Base-by-base conservation (phyloP, 2,329 filamentous ascomycete species). In the Colletotrichum spaethianum region DNA sequence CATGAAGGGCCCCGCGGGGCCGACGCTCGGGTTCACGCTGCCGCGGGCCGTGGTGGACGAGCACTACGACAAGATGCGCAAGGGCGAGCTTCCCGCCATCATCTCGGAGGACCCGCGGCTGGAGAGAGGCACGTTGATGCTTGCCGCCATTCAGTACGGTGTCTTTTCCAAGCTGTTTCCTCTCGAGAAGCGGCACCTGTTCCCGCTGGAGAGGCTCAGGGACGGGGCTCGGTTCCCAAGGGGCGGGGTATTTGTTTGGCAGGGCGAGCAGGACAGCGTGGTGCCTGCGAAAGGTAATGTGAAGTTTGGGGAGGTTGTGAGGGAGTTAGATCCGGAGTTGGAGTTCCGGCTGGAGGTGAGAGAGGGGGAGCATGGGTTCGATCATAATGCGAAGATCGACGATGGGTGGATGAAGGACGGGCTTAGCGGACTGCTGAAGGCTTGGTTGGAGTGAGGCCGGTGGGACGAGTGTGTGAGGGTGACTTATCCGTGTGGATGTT, bases 161-260 rank as follows among this genome's bases (percentile, higher is more conserved):
- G 4, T 42, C 3, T 44, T 48, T 26, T 28, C 40, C 23, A 18
- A 38, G 1, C 16, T 60, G 36, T 70, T 70, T 4, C 28, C 62
- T 1, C 5, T 14, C 0, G 61, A 60, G 53, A 55, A 66, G 28
- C 16, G 55, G 46, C n/a, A 65, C 1, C 42, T 65, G 26, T 60
- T 65, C 1, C 67, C 62, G 11, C 42, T 70, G 14, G 61, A 65
- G 18, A 23, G 33, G 42, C 12, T 65, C 16, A 46, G 55, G 28
- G 67, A 64, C 53, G 67, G 67, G 12, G 61, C 53, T 20, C 20
- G 16, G 9, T 55, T 70, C 3, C 67, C 67, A 5, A 26, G 67
- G 2, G 67, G 67, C 1, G 67, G 67, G 4, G 69, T 67, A 3
- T 72, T 72, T n/a, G 56, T 72, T 16, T 67, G 56, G 56, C 69